phyloP scores from a whole-genome alignment of 306 rosid genomes.

The Cucumis hystrix region DNA sequence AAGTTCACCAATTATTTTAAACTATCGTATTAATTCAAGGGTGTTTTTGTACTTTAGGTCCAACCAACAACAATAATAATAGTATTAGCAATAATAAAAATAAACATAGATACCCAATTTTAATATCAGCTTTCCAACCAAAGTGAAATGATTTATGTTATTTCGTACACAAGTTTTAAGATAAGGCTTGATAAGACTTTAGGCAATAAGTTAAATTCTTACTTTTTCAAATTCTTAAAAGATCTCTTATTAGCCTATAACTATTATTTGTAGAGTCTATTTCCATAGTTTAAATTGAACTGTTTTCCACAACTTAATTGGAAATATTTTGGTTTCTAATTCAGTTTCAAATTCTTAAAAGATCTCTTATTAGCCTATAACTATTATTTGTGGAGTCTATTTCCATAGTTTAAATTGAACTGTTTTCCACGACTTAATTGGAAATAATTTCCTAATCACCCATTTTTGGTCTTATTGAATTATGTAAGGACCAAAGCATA shows the following conservation, averaged over 20 bases:
- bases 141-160: background rate
- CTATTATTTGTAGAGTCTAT: background rate
- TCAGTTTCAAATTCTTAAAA: no score
- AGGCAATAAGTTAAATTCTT: background rate
- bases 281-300: background rate
- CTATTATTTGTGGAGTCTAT: background rate
- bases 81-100: no score
- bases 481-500: background rate
- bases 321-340: background rate
- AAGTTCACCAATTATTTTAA: no score
- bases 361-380: background rate
- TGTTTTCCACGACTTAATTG: background rate
- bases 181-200: background rate
- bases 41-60: no score
- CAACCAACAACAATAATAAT: background rate
- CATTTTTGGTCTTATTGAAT: background rate
- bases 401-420: background rate
- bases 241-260: background rate
- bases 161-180: background rate
- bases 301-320: background rate
- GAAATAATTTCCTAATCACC: background rate
- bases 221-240: background rate
- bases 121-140: background rate
- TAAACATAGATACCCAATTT: no score
- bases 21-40: no score